These are phyloP conservation scores for Nissolia schottii DNA, from an alignment of 306 rosid species.

Conservation along the genomic window DNA sequence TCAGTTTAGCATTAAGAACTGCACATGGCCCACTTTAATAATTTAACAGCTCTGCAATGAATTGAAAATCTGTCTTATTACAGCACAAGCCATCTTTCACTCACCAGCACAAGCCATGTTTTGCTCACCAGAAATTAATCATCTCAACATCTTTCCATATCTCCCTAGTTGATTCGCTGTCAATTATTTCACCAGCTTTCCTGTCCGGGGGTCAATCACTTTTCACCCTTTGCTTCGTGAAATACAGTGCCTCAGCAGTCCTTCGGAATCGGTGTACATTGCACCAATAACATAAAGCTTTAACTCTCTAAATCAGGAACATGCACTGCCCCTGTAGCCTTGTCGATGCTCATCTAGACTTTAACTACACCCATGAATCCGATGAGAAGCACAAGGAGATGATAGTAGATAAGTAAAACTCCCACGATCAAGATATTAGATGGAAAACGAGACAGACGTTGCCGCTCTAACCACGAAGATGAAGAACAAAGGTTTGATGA, in stretches of 20 bases:
- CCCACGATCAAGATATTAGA: constrained; percentile 35
- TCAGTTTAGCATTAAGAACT: background rate
- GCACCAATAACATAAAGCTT: constrained; percentile 34
- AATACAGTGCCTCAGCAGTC: constrained; percentile 36
- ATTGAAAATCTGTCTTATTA: constrained; percentile 51
- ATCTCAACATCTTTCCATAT: constrained; percentile 21
- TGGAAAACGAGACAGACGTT: constrained; percentile 25
- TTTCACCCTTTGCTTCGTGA: constrained; percentile 52
- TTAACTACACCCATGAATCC: constrained; percentile 43
- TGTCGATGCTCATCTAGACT: constrained; percentile 47
- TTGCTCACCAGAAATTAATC: constrained; percentile 39
- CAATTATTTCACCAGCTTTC: constrained; percentile 36
- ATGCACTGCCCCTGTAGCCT: constrained; percentile 27
- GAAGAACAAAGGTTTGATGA: constrained; percentile 53
- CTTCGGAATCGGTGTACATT: constrained; percentile 34
- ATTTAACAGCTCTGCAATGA: constrained; percentile 12
- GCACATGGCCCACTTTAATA: background rate
- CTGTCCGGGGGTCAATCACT: constrained; percentile 43
- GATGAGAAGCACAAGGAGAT: constrained; percentile 47
- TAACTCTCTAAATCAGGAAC: constrained; percentile 46
- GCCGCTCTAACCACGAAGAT: constrained; percentile 50
- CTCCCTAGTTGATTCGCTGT: constrained; percentile 41
- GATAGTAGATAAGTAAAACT: constrained; percentile 51
- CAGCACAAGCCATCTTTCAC: constrained; percentile 46
- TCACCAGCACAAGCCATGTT: constrained; percentile 48